phyloP scores from a whole-genome alignment of 2,329 filamentous ascomycete species.

The Knufia petricola region DNA sequence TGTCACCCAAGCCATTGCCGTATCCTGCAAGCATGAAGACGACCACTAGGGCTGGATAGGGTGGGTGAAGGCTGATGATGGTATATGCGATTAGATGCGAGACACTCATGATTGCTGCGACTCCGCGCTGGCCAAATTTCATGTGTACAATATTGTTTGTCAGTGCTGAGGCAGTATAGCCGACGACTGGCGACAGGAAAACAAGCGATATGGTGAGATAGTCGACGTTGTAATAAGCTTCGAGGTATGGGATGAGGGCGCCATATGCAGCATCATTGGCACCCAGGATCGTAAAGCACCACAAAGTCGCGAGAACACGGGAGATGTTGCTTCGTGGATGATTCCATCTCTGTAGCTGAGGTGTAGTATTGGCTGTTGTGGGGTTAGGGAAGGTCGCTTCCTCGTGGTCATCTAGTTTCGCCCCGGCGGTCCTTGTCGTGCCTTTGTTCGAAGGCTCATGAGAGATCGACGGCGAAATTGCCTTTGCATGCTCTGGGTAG shows the following conservation, averaged over 20 bases:
- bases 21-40: slow-evolving; percentile 58
- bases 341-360: slow-evolving; percentile 52
- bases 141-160: slow-evolving; percentile 36
- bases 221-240: slow-evolving; percentile 35
- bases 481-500: slow-evolving; percentile 3
- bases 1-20: slow-evolving; percentile 60
- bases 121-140: slow-evolving; percentile 55
- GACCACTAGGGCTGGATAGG: slow-evolving; percentile 57
- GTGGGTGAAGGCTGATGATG: slow-evolving; percentile 54
- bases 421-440: not conserved
- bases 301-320: slow-evolving; percentile 39
- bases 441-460: not conserved
- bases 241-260: slow-evolving; percentile 40
- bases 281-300: slow-evolving; percentile 47
- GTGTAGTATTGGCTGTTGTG: slow-evolving; percentile 29
- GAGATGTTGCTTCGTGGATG: slow-evolving; percentile 46
- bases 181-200: slow-evolving; percentile 40
- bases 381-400: slow-evolving; percentile 32
- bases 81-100: slow-evolving; percentile 58
- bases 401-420: not conserved
- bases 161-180: slow-evolving; percentile 39
- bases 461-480: not conserved
- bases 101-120: slow-evolving; percentile 56
- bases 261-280: slow-evolving; percentile 41
- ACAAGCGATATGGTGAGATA: slow-evolving; percentile 41